Conservation (phyloP, 768 basidiomycete species). For the Galerina marginata region DNA sequence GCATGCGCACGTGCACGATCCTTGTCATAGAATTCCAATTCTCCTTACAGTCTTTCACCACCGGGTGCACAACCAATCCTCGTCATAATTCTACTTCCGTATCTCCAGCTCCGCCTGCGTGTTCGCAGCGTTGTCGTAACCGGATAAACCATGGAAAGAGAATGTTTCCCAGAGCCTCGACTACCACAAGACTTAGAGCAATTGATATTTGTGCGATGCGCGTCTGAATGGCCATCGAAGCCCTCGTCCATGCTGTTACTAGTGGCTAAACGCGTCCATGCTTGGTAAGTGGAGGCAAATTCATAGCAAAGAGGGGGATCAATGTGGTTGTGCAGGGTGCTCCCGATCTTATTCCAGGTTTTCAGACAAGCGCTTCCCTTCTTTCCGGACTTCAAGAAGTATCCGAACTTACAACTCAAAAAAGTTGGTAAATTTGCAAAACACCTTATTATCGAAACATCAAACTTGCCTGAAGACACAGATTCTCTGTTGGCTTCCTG, state of each 20-base stretch:
- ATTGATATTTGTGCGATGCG: background rate
- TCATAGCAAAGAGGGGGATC: background rate
- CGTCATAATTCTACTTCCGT: no score
- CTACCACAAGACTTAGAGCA: background rate
- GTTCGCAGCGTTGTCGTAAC: no score
- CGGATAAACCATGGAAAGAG: no score
- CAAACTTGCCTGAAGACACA: background rate
- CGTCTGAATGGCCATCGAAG: background rate
- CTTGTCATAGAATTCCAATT: no score
- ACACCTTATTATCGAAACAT: background rate
- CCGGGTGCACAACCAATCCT: no score
- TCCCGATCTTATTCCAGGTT: background rate
- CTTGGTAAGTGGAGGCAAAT: background rate
- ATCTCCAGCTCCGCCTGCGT: no score
- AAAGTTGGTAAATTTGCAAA: background rate
- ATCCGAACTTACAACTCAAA: background rate
- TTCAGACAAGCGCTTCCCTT: background rate
- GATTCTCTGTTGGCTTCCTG: background rate
- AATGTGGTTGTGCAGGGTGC: background rate
- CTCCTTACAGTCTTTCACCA: no score
- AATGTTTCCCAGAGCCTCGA: background rate
- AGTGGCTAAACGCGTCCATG: background rate
- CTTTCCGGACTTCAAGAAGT: background rate
- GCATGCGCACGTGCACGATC: no score
- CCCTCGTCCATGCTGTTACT: background rate